Conservation (phyloP, 2,329 filamentous ascomycete species). For the Calonectria fujianensis region DNA sequence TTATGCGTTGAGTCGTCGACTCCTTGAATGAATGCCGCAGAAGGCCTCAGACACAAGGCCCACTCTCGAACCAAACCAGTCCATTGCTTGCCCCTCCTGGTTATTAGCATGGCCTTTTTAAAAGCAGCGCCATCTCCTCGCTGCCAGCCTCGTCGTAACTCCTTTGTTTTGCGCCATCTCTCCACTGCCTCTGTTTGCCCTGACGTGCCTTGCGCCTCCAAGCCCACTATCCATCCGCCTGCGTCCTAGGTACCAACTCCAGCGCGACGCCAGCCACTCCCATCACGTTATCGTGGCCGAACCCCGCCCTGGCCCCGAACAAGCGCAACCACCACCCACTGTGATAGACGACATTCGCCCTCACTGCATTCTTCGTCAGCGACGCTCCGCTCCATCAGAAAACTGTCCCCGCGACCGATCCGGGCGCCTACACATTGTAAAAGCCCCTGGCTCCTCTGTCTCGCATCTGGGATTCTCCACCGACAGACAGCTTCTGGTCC, state of each 20-base stretch:
- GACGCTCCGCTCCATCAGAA: slow-evolving; percentile 45
- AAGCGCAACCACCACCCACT: slow-evolving; percentile 54
- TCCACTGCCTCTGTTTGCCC: slow-evolving; percentile 4
- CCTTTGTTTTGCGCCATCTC: slow-evolving; percentile 14
- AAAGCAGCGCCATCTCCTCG: slow-evolving; percentile 21
- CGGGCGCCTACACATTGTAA: slow-evolving; percentile 16
- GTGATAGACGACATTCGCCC: slow-evolving; percentile 49
- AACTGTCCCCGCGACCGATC: slow-evolving; percentile 40
- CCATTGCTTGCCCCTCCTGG: slow-evolving; percentile 25
- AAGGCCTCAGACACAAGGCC: slow-evolving; percentile 31
- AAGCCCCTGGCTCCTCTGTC: slow-evolving; percentile 32
- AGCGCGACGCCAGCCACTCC: slow-evolving; percentile 54
- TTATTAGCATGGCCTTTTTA: slow-evolving; percentile 24
- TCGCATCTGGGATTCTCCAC: slow-evolving; percentile 42
- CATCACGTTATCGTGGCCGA: slow-evolving; percentile 54
- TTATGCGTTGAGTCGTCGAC: slow-evolving; percentile 38
- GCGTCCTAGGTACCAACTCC: slow-evolving; percentile 33
- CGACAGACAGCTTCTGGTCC: slow-evolving; percentile 28
- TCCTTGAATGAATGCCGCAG: slow-evolving; percentile 32
- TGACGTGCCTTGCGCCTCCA: slow-evolving; percentile 24
- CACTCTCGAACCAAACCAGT: slow-evolving; percentile 26
- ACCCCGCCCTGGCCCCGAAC: slow-evolving; percentile 54
- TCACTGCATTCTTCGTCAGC: slow-evolving; percentile 46
- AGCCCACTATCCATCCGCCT: slow-evolving; percentile 22
- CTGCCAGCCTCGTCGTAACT: slow-evolving; percentile 9